Base-by-base conservation (phyloP, 805 yeast species). In the Wickerhamomyces bovis region DNA sequence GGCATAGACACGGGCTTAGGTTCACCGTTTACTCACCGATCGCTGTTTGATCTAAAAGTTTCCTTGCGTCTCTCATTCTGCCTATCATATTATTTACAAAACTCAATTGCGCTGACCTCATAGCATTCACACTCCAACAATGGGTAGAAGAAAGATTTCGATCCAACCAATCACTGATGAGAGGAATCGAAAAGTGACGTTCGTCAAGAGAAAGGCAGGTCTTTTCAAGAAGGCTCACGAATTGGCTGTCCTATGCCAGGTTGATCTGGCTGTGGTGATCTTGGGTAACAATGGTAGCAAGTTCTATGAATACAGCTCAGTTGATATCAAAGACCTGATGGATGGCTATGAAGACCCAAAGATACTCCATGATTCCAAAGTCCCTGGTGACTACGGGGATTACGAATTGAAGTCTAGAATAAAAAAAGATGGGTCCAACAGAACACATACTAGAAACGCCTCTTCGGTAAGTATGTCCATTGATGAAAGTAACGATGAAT, bases 81-180 rank as follows among this genome's bases (percentile, higher is more conserved):
- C 31, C 31, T 28, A 3, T 3, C 31, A 28, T 12, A 28, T 28
- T 11, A n/a, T 28, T 28, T 28, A 13, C n/a, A 28, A 15, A 11
- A 28, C n/a, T 13, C 31, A 28, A 28, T 28, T 13, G 31, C 4
- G n/a, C n/a, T 13, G 6, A 28, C 13, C 28, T 25, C 28, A 33
- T 33, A 16, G 38, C 3, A 20, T 20, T 20, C n/a, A 36, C 23
- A 22, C 16, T 23, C 26, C 6, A 11, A 26, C 26, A 43, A 94
- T 92, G 99, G 99, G 99, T 45, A 84, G 99, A 74, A 85, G 97
- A 70, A 94, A 92, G 67, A 92, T 92, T 54, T 94, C 86, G 52
- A 92, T 92, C 57, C 81, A 87, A 66, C 98, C 98, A 33, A 81
- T 92, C 49, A 71, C 81, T 12, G 96, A 92, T 57, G 97, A 92